A percentile compares a stretch with the other conserved stretches of the same genome.
These are phyloP conservation scores for Xylaria longipes DNA, from an alignment of 495 filamentous ascomycete species.

Conservation along the genomic window DNA sequence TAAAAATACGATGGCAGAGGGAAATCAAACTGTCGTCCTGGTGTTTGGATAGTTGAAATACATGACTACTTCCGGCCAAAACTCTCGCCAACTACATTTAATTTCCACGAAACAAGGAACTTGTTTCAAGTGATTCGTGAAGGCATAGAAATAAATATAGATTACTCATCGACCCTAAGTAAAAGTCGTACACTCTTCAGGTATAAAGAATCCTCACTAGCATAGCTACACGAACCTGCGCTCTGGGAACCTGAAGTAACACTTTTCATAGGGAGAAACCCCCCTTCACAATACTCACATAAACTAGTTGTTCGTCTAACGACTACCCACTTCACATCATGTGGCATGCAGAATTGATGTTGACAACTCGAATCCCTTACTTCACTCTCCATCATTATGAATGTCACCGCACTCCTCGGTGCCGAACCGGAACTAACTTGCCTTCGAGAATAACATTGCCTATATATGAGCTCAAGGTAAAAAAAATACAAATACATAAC, in stretches of 20 bases:
- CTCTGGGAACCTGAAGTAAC: not conserved
- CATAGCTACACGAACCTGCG: not conserved
- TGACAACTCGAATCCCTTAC: not conserved
- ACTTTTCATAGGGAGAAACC: not conserved
- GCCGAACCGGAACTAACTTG: not conserved
- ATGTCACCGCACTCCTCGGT: not conserved
- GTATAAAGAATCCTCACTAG: not conserved
- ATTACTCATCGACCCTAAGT: not conserved
- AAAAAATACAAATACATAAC: not conserved
- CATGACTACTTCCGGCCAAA: not conserved
- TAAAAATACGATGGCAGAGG: not conserved
- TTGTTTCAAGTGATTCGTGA: not conserved
- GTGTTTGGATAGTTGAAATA: not conserved
- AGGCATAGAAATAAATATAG: not conserved
- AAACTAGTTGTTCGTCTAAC: not conserved
- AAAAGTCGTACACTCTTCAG: not conserved
- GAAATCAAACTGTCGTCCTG: not conserved
- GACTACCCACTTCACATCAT: not conserved
- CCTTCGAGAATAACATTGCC: not conserved
- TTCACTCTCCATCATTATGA: not conserved
- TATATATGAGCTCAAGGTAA: too few species aligned
- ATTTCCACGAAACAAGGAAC: not conserved
- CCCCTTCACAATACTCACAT: not conserved
- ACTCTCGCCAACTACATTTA: too few species aligned
- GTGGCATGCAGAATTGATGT: not conserved